Evolutionary conservation across 1,284 basidiomycete species (phyloP).

Genomic region (Malassezia equina): DNA sequence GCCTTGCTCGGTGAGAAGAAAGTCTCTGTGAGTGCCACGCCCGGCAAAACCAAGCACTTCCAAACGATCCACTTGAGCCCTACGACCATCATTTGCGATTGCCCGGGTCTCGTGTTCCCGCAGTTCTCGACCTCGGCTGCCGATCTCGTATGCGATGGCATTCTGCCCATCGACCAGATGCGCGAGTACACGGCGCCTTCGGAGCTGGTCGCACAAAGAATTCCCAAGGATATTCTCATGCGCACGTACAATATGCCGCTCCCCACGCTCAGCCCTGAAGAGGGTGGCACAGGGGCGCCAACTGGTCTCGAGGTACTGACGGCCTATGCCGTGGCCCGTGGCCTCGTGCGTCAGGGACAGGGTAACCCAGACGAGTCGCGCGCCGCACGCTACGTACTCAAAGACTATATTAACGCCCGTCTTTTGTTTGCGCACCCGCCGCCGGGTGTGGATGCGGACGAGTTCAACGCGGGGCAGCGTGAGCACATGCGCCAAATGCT

Average conservation of each 20-base stretch:
- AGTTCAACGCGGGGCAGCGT: slow-evolving; percentile 69
- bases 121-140: slow-evolving; percentile 67
- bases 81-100: slow-evolving; percentile 86
- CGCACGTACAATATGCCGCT: slow-evolving; percentile 79
- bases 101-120: slow-evolving; percentile 95
- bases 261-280: slow-evolving; percentile 60
- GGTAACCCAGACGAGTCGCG: slow-evolving; percentile 95
- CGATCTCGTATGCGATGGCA: slow-evolving; percentile 89
- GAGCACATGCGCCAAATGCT: slow-evolving; percentile 55
- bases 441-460: slow-evolving; percentile 58
- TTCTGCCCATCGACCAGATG: slow-evolving; percentile 95
- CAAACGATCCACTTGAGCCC: slow-evolving; percentile 90
- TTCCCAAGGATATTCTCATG: slow-evolving; percentile 78
- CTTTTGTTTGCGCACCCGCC: slow-evolving; percentile 76
- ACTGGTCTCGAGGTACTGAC: slow-evolving; percentile 75
- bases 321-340: slow-evolving; percentile 69
- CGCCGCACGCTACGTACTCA: slow-evolving; percentile 81
- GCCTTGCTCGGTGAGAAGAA: slow-evolving; percentile 46
- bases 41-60: slow-evolving; percentile 94
- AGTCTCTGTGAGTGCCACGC: slow-evolving; percentile 45
- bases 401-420: slow-evolving; percentile 94
- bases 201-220: slow-evolving; percentile 66
- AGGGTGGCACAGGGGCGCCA: slow-evolving; percentile 70
- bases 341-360: slow-evolving; percentile 83
- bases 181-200: slow-evolving; percentile 83